A percentile compares a stretch with the other conserved stretches of the same genome.
Conservation (phyloP, 495 filamentous ascomycete genomes). For the Cairneyella variabilis region DNA sequence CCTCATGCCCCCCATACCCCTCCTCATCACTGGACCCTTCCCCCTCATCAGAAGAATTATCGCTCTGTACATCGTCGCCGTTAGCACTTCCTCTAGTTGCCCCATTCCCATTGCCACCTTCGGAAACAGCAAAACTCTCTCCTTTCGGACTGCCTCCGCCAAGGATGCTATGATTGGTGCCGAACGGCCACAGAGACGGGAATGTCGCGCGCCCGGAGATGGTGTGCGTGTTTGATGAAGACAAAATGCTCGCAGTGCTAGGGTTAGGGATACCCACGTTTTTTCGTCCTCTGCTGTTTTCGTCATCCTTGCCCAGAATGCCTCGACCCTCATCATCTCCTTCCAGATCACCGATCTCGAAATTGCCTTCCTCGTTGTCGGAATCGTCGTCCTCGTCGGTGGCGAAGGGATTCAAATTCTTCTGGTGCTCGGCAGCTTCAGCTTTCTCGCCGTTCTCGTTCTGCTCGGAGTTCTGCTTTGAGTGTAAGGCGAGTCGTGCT, state of each 20-base stretch:
- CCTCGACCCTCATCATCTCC: constrained; percentile 18
- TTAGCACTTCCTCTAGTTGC: constrained; percentile 22
- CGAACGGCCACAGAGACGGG: constrained; percentile 26
- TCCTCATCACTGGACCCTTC: constrained; percentile 26
- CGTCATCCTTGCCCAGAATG: neutral
- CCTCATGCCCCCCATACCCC: constrained; percentile 33
- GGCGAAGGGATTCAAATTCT: constrained; percentile 24
- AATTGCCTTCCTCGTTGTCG: constrained; percentile 33
- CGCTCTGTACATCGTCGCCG: constrained; percentile 23
- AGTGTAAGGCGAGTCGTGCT: constrained; percentile 74
- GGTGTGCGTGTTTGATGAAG: constrained; percentile 5
- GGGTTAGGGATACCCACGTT: constrained; percentile 20
- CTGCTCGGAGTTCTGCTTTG: constrained; percentile 51
- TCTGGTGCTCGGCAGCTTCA: constrained; percentile 12
- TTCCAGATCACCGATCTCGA: constrained; percentile 25
- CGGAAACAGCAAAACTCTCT: constrained; percentile 9
- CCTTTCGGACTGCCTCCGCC: neutral
- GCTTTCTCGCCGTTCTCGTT: constrained; percentile 16
- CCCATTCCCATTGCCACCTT: neutral
- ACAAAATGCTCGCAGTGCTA: neutral
- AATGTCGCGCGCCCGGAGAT: constrained; percentile 16
- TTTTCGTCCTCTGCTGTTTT: neutral
- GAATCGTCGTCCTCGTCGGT: constrained; percentile 46
- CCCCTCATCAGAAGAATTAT: constrained; percentile 21
- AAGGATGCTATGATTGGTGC: neutral